Evolutionary conservation across 169 alveolate genomes (phyloP).

Genomic region (Blepharisma undulans): DNA sequence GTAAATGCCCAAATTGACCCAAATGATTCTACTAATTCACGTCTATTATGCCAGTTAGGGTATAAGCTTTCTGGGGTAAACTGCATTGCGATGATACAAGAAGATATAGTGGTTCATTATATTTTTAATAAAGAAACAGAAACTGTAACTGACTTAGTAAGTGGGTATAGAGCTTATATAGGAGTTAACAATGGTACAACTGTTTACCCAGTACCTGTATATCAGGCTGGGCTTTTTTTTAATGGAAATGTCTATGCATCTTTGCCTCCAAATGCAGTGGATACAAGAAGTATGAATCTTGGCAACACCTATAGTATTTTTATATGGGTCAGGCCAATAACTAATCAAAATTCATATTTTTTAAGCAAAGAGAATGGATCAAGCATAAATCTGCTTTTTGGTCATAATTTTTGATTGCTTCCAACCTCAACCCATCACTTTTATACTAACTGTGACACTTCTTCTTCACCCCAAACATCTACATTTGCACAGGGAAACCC

Average conservation of each 20-base stretch:
- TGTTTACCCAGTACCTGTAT: background rate
- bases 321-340: background rate
- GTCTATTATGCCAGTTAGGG: background rate
- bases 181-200: background rate
- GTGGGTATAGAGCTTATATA: constrained; percentile 22
- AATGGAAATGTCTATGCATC: background rate
- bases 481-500: no score
- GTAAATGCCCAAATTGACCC: background rate
- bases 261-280: constrained; percentile 11
- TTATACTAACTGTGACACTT: no score
- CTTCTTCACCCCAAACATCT: no score
- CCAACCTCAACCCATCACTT: no score
- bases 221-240: background rate
- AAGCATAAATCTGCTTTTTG: background rate
- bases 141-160: background rate
- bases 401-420: no score
- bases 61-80: background rate
- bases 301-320: background rate
- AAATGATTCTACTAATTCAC: no score
- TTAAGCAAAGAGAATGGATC: background rate
- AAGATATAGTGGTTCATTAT: background rate
- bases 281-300: background rate
- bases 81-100: background rate
- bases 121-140: background rate
- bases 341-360: background rate